These are phyloP conservation scores for Naganishia cerealis DNA, from an alignment of 1,284 basidiomycete species.

Conservation along the genomic window DNA sequence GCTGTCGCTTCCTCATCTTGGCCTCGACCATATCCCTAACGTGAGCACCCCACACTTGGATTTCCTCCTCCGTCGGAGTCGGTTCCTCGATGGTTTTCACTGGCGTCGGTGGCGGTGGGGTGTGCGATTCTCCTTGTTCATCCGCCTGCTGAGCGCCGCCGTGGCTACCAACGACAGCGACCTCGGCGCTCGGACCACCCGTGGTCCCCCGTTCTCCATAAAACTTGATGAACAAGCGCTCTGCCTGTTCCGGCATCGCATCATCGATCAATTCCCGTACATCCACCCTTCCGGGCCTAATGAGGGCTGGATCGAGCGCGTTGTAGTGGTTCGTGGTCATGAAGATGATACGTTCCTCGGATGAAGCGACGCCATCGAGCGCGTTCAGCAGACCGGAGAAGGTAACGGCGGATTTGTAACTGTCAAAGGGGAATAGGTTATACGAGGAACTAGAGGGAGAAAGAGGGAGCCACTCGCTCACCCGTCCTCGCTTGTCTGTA, in stretches of 20 bases:
- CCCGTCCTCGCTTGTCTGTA: slow-evolving; percentile 86
- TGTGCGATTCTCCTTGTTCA: slow-evolving; percentile 47
- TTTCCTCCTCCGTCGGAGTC: slow-evolving; percentile 54
- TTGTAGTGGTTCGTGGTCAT: slow-evolving; percentile 96
- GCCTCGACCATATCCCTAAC: slow-evolving; percentile 61
- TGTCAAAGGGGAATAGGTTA: slow-evolving; percentile 46
- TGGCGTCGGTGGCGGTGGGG: slow-evolving; percentile 3
- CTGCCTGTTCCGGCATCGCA: slow-evolving; percentile 78
- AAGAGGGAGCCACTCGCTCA: slow-evolving; percentile 45
- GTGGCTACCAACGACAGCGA: background rate
- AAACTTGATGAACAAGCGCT: slow-evolving; percentile 77
- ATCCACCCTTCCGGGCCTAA: slow-evolving; percentile 92
- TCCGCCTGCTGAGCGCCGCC: slow-evolving; percentile 26
- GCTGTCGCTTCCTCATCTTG: slow-evolving; percentile 58
- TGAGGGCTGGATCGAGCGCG: slow-evolving; percentile 71
- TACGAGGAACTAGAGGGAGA: background rate
- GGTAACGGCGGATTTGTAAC: slow-evolving; percentile 89
- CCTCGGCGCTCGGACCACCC: slow-evolving; percentile 28
- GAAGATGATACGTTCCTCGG: slow-evolving; percentile 95
- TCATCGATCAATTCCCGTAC: slow-evolving; percentile 82
- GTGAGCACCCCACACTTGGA: slow-evolving; percentile 59
- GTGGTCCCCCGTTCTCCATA: slow-evolving; percentile 57
- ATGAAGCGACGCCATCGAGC: slow-evolving; percentile 93
- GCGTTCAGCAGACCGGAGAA: slow-evolving; percentile 98
- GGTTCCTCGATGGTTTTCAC: background rate